Conservation (phyloP, 345 rosid species). For the Capsella bursapastoris region DNA sequence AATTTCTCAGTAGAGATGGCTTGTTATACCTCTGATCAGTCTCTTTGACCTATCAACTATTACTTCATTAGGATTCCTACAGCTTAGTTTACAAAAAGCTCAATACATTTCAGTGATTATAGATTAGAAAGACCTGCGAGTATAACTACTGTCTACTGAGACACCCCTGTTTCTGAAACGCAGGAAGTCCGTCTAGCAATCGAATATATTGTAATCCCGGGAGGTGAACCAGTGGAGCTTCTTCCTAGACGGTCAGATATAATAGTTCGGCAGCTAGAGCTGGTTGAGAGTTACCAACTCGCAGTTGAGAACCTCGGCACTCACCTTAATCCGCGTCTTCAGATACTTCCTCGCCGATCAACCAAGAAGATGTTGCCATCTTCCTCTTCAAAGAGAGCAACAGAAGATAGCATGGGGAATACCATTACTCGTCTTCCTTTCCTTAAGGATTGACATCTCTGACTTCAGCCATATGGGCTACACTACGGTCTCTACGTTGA, state of each 20-base stretch:
- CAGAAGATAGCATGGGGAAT: constrained; percentile 49
- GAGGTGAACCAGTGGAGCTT: constrained; percentile 96
- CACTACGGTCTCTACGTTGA: constrained; percentile 12
- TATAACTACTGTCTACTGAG: neutral
- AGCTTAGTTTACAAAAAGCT: constrained; percentile 18
- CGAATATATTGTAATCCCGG: constrained; percentile 91
- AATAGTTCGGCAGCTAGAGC: constrained; percentile 84
- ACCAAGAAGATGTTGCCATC: constrained; percentile 54
- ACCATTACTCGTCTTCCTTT: constrained; percentile 68
- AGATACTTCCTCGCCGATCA: constrained; percentile 78
- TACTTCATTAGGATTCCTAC: constrained; percentile 9
- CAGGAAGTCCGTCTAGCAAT: constrained; percentile 95
- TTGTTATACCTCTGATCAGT: constrained; percentile 7
- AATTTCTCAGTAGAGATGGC: neutral
- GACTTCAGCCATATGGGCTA: constrained; percentile 29
- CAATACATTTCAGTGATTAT: constrained; percentile 7
- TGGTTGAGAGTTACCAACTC: constrained; percentile 87
- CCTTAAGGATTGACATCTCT: constrained; percentile 60
- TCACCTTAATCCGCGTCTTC: constrained; percentile 78
- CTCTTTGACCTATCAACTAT: constrained; percentile 1
- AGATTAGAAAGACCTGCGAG: neutral
- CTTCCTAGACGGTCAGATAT: constrained; percentile 88
- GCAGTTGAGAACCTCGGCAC: constrained; percentile 87
- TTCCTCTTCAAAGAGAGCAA: constrained; percentile 33
- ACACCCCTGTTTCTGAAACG: constrained; percentile 18